Evolutionary conservation across 2,329 filamentous ascomycete species (phyloP).

Genomic region (Apiospora arundinis): DNA sequence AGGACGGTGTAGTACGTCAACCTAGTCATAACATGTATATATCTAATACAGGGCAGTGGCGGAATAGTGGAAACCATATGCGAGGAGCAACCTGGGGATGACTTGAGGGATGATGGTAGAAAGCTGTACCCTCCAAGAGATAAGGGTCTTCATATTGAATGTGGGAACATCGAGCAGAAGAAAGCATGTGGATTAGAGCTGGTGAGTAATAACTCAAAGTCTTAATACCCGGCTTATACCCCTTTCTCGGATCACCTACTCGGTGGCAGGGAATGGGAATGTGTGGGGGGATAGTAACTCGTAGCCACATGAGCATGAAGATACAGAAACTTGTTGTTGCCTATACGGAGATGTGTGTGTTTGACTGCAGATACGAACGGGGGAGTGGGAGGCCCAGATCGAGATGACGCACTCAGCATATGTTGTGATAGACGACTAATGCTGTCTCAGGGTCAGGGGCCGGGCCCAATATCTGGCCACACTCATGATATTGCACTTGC

Average conservation of each 20-base stretch:
- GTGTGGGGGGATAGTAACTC: background rate
- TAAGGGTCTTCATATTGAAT: background rate
- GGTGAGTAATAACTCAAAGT: background rate
- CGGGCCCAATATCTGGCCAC: background rate
- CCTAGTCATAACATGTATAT: background rate
- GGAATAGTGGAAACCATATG: slow-evolving; percentile 1
- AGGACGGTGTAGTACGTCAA: background rate
- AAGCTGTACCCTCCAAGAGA: background rate
- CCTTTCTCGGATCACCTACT: background rate
- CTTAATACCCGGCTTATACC: background rate
- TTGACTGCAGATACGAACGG: background rate
- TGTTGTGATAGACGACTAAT: slow-evolving; percentile 12
- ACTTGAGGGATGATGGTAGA: background rate
- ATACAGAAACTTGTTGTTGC: background rate
- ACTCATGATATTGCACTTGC: background rate
- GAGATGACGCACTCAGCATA: slow-evolving; percentile 9
- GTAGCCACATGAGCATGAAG: background rate
- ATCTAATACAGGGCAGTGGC: background rate
- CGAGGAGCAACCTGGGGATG: background rate
- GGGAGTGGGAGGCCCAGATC: background rate
- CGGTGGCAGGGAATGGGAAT: background rate
- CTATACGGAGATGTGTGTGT: background rate
- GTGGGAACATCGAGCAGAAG: background rate
- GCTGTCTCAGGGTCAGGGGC: background rate
- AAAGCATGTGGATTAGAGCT: background rate